phyloP scores from a whole-genome alignment of 1,139 yeast species.

The Hanseniaspora sp. region DNA sequence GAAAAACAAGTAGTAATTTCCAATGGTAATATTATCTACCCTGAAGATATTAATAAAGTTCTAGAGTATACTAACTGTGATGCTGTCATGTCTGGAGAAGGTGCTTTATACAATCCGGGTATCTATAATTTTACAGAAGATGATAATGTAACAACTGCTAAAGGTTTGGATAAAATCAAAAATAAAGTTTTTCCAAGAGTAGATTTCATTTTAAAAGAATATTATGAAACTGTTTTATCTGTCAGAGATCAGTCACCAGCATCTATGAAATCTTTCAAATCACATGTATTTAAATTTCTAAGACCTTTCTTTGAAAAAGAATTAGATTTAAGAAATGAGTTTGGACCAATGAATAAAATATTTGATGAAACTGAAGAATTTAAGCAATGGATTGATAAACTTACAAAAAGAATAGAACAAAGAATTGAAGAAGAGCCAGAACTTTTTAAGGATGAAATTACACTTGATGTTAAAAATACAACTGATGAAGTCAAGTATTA shows the following conservation, averaged over 20 bases:
- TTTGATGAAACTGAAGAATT: slow-evolving; percentile 40
- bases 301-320: slow-evolving; percentile 67
- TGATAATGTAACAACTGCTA: slow-evolving; percentile 18
- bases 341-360: slow-evolving; percentile 42
- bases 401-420: slow-evolving; percentile 53
- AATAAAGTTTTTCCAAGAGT: slow-evolving; percentile 76
- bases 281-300: slow-evolving; percentile 79
- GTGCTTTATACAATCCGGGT: slow-evolving; percentile 87
- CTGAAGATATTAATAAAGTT: slow-evolving; percentile 67
- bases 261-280: slow-evolving; percentile 72
- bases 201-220: slow-evolving; percentile 71
- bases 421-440: slow-evolving; percentile 33
- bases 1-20: slow-evolving; percentile 59
- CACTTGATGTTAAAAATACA: slow-evolving; percentile 40
- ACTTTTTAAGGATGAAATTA: slow-evolving; percentile 32
- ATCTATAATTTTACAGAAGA: slow-evolving; percentile 38
- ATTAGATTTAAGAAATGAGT: slow-evolving; percentile 62
- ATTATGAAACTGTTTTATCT: slow-evolving; percentile 66
- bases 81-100: slow-evolving; percentile 97
- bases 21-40: slow-evolving; percentile 82
- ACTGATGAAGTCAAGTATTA: slow-evolving; percentile 74
- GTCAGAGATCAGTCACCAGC: slow-evolving; percentile 53
- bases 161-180: slow-evolving; percentile 23
- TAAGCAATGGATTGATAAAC: slow-evolving; percentile 55
- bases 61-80: slow-evolving; percentile 55